Base-by-base conservation (phyloP, 352 stramenopile species). In the Phytophthora sansomeana region DNA sequence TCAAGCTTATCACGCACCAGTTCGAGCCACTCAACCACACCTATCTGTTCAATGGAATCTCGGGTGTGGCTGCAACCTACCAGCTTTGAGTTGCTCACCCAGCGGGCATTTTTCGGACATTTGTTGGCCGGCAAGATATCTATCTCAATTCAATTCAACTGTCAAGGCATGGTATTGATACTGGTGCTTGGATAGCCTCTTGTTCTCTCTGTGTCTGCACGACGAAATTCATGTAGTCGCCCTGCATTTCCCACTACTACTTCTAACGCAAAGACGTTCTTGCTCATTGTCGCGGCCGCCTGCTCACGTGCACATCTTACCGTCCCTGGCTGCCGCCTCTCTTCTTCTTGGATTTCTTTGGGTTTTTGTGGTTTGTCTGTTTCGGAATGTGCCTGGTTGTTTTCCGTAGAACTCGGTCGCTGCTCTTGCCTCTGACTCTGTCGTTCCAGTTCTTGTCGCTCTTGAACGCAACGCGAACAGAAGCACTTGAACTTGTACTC, bases 1-100 rank as follows among this genome's bases (percentile, higher is more conserved):
- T 99, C 47, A 99, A 99, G 77, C 69, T 99, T 43, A 97, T 99
- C 74, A 99, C 97, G 38, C 88, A 97, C 48, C 96, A 99, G 76
- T 99, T 99, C 69, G 81, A 98, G 60, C 97, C 97, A 0, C 66
- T 99, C 5, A 89, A 99, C 74, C 97, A 99, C 75, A 99, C 97
- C 14, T 99, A 98, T 74, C 41, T 99, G 6, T 99, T 98, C 81
- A 99, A 99, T 80, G 98, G 97, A 21, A 98, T 99, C 67, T 90
- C 83, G 5, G 87, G 81, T 2, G 57, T 76, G 21, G 89, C 86
- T 26, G 85, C 71, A 11, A 90, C 87, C 8, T 95, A 95, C 57
- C 65, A 75, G 6, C 61, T 96, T n/a, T 97, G 75, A 89, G 3
- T 44, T 38, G 17, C 39, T 16, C 13, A 47, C 28, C 29, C 5